Evolutionary conservation across 257 asterid genomes (phyloP).

Genomic region (Lantana camara): DNA sequence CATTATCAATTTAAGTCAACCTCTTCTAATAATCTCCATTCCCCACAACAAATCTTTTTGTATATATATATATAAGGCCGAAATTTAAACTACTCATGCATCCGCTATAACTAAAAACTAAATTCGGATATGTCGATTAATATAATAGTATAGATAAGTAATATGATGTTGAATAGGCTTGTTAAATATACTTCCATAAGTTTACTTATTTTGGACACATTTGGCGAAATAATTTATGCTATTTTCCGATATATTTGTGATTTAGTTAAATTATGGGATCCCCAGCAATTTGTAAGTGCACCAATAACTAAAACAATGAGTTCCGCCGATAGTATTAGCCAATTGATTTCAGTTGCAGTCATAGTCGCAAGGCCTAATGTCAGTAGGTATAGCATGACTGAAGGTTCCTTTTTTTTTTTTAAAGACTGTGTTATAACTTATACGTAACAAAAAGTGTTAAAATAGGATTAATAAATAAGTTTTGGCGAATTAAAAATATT

Average conservation of each 20-base stretch:
- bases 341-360: conserved; percentile 34
- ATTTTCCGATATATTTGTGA: neutral
- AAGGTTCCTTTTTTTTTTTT: no score
- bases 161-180: neutral
- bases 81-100: no score
- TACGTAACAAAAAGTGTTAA: conserved; percentile 4
- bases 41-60: conserved; percentile 12
- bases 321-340: conserved; percentile 46
- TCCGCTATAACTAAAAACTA: no score
- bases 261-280: conserved; percentile 7
- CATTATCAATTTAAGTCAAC: conserved; percentile 34
- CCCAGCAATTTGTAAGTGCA: no score
- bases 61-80: neutral
- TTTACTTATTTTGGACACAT: neutral
- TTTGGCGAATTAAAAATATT: neutral
- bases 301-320: conserved; percentile 31
- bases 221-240: conserved; percentile 11
- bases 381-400: conserved; percentile 15
- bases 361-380: conserved; percentile 7
- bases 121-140: no score
- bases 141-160: no score
- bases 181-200: neutral
- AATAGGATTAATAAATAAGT: conserved; percentile 1
- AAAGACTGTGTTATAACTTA: no score
- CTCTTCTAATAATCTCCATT: conserved; percentile 10